These are phyloP conservation scores for Pythium rishiriense DNA, from an alignment of 352 stramenopile species.

Conservation along the genomic window DNA sequence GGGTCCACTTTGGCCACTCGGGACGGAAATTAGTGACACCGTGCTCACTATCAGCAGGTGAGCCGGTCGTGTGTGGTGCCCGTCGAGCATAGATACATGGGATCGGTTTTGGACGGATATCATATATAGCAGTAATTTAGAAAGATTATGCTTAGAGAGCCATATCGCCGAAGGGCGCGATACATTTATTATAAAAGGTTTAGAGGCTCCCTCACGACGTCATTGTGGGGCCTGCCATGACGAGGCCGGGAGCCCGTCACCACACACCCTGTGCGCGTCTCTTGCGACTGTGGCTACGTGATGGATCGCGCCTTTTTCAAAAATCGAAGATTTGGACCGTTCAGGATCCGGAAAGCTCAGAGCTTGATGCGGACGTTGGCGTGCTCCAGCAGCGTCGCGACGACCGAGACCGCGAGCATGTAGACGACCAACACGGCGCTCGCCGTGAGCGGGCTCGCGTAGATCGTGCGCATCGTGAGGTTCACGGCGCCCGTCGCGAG, in stretches of 20 bases:
- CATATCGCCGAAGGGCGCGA: background rate
- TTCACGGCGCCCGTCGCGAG: constrained; percentile 76
- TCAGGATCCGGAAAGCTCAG: constrained; percentile 17
- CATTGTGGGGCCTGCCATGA: constrained; percentile 18
- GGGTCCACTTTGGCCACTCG: background rate
- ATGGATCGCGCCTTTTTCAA: background rate
- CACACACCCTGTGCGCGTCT: constrained; percentile 26
- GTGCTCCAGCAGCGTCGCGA: constrained; percentile 59
- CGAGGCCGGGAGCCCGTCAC: constrained; percentile 18
- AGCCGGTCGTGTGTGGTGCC: constrained; percentile 1
- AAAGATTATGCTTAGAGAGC: background rate
- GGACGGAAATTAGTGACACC: constrained; percentile 12
- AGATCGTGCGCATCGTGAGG: constrained; percentile 81
- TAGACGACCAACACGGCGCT: constrained; percentile 54
- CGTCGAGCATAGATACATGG: constrained; percentile 19
- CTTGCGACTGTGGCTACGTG: constrained; percentile 7
- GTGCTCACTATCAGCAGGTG: constrained; percentile 16
- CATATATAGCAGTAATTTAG: background rate
- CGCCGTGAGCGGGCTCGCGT: constrained; percentile 41
- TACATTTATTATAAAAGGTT: constrained; percentile 10
- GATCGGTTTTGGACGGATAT: constrained; percentile 6
- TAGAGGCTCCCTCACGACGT: constrained; percentile 9
- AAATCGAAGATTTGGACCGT: constrained; percentile 22
- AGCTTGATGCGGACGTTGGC: constrained; percentile 71
- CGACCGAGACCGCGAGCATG: constrained; percentile 59